These are phyloP conservation scores for Carnegiea gigantea DNA, from an alignment of 179 eudicot genomes.

Conservation along the genomic window DNA sequence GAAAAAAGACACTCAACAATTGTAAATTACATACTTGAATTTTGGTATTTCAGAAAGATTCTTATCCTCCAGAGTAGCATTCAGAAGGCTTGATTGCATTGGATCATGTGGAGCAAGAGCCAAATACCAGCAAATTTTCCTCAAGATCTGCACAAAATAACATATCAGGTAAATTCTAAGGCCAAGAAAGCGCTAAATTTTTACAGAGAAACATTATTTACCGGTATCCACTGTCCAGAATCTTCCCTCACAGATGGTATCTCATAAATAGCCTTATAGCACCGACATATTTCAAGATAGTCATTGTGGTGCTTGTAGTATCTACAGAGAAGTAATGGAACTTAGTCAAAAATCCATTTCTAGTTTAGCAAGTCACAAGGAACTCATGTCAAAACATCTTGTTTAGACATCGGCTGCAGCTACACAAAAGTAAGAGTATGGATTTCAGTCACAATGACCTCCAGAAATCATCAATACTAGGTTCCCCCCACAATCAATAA, in stretches of 20 bases:
- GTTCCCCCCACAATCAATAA: not conserved
- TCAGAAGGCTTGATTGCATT: constrained; percentile 96
- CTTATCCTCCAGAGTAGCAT: constrained; percentile 93
- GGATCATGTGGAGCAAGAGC: constrained; percentile 92
- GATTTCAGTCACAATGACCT: too few species aligned
- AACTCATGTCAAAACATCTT: too few species aligned
- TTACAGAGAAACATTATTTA: constrained; percentile 24
- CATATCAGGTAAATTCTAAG: constrained; percentile 18
- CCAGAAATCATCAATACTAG: not conserved
- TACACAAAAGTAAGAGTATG: not conserved
- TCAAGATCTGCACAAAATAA: constrained; percentile 52
- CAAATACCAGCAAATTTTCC: constrained; percentile 96
- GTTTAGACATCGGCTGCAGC: not conserved
- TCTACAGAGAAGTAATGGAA: constrained; percentile 35
- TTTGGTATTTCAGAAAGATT: constrained; percentile 85
- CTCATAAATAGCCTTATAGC: constrained; percentile 88
- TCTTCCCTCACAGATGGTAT: constrained; percentile 79
- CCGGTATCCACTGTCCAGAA: constrained; percentile 52
- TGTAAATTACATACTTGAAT: constrained; percentile 51
- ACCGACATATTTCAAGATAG: constrained; percentile 91
- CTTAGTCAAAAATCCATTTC: not conserved
- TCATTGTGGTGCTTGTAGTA: constrained; percentile 80
- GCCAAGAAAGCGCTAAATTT: constrained; percentile 2
- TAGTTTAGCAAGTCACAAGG: not conserved
- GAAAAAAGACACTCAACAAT: not conserved